Conservation (phyloP, 768 basidiomycete genomes). For the Lactarius pseudohatsudake region DNA sequence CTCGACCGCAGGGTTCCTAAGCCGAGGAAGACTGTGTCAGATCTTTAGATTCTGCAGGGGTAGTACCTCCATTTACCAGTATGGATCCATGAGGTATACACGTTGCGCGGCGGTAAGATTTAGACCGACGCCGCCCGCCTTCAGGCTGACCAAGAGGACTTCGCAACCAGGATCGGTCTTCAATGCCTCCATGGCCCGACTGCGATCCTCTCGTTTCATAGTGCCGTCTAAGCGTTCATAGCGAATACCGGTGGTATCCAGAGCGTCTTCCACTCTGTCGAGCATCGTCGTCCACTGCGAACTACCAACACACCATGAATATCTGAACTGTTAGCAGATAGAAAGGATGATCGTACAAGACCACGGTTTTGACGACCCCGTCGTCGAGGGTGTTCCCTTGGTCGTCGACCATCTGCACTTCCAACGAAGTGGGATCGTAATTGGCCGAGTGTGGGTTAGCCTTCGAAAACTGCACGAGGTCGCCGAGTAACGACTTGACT, state of each 20-base stretch:
- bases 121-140: slow-evolving; percentile 95
- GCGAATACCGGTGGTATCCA: slow-evolving; percentile 76
- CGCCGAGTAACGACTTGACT: slow-evolving; percentile 76
- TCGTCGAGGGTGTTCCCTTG: slow-evolving; percentile 71
- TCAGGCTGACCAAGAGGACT: slow-evolving; percentile 91
- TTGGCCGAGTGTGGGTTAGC: slow-evolving; percentile 85
- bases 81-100: slow-evolving; percentile 96
- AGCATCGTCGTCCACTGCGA: slow-evolving; percentile 96
- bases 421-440: slow-evolving; percentile 73
- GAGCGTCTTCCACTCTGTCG: slow-evolving; percentile 88
- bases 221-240: slow-evolving; percentile 95
- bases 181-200: slow-evolving; percentile 87
- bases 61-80: slow-evolving; percentile 58
- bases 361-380: slow-evolving; percentile 82
- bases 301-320: slow-evolving; percentile 41
- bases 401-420: slow-evolving; percentile 75
- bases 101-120: slow-evolving; percentile 94
- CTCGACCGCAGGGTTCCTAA: slow-evolving; percentile 94
- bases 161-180: slow-evolving; percentile 90
- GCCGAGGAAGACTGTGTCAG: background rate
- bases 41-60: background rate
- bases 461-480: slow-evolving; percentile 78
- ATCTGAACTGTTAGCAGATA: slow-evolving; percentile 14
- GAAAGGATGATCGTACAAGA: slow-evolving; percentile 67
- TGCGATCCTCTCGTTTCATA: slow-evolving; percentile 96